Conservation (phyloP, 2,329 filamentous ascomycete species). For the Amauroascus verrucosus region DNA sequence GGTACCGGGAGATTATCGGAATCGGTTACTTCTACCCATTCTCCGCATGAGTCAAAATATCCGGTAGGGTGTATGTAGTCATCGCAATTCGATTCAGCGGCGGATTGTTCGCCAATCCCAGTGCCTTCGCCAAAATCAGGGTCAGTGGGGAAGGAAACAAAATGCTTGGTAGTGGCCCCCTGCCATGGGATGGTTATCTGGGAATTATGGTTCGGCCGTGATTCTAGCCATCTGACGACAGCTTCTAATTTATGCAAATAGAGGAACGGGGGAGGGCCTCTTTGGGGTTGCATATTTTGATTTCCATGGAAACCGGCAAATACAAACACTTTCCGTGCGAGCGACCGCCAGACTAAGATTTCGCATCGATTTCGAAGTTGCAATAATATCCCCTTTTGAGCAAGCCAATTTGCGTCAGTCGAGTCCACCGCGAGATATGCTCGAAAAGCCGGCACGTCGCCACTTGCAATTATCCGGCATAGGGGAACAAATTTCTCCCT, state of each 20-base stretch:
- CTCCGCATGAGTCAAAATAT: conserved; percentile 28
- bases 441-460: conserved; percentile 66
- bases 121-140: conserved; percentile 24
- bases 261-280: conserved; percentile 58
- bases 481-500: conserved; percentile 60
- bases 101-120: conserved; percentile 11
- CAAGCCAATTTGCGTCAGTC: conserved; percentile 59
- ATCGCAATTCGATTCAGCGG: conserved; percentile 23
- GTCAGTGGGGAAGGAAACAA: conserved; percentile 22
- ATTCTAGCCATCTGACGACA: conserved; percentile 55
- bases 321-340: conserved; percentile 67
- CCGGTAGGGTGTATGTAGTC: conserved; percentile 30
- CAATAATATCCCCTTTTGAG: conserved; percentile 63
- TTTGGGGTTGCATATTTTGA: conserved; percentile 28
- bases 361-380: conserved; percentile 68
- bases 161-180: not conserved
- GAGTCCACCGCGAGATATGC: conserved; percentile 49
- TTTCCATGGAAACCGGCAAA: conserved; percentile 62
- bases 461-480: conserved; percentile 59
- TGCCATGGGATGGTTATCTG: not conserved
- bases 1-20: conserved; percentile 10
- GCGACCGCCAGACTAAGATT: conserved; percentile 70
- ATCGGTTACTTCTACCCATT: conserved; percentile 12
- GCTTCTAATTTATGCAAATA: conserved; percentile 59
- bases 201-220: not conserved